These are phyloP conservation scores for Mycena indigotica DNA, from an alignment of 768 basidiomycete species.

Conservation along the genomic window DNA sequence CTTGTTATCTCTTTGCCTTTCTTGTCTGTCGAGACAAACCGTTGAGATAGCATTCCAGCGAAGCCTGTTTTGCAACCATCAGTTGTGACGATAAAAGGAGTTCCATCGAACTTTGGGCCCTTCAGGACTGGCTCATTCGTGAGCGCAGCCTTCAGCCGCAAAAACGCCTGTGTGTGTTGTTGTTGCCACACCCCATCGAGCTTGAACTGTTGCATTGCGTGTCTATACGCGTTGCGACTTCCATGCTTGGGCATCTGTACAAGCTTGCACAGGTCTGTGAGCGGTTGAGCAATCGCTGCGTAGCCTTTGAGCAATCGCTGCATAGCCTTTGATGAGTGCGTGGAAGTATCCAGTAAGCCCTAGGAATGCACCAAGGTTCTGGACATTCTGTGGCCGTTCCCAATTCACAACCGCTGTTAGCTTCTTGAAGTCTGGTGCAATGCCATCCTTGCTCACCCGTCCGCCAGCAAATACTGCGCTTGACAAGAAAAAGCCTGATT, in stretches of 20 bases:
- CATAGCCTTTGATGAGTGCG: conserved; percentile 35
- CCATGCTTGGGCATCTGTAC: background rate
- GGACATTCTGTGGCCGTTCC: conserved; percentile 28
- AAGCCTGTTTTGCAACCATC: conserved; percentile 38
- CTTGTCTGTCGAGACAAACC: conserved; percentile 15
- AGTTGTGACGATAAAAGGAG: conserved; percentile 35
- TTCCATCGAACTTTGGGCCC: conserved; percentile 28
- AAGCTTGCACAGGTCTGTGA: conserved; percentile 23
- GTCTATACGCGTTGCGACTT: background rate
- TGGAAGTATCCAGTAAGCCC: conserved; percentile 38
- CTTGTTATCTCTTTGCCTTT: conserved; percentile 21
- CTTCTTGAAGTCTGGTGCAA: conserved; percentile 38
- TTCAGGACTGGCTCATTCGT: conserved; percentile 35
- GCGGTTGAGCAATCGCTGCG: conserved; percentile 30
- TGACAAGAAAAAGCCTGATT: conserved; percentile 37
- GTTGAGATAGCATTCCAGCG: conserved; percentile 34
- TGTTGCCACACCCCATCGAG: conserved; percentile 10
- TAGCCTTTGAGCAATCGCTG: conserved; percentile 35
- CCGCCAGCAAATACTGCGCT: conserved; percentile 39
- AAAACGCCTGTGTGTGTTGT: conserved; percentile 26
- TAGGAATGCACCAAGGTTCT: conserved; percentile 34
- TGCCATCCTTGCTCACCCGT: conserved; percentile 31
- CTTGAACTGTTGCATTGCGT: background rate
- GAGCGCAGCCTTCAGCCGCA: conserved; percentile 33
- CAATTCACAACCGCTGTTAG: conserved; percentile 40